Evolutionary conservation across 768 basidiomycete genomes (phyloP).

Genomic region (Neoboletus subvelutipes): DNA sequence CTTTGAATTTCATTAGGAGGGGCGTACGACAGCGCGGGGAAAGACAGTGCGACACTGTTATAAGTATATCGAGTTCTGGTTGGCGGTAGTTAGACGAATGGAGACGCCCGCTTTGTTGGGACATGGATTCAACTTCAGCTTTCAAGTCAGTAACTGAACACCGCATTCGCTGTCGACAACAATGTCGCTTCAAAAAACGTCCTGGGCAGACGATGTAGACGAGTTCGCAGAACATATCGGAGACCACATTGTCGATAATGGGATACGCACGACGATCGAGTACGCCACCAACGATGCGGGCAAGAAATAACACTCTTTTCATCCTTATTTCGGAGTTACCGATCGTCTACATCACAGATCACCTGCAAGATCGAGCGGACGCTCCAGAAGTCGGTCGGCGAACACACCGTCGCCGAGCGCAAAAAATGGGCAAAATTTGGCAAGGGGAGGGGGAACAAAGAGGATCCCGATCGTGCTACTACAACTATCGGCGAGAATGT

Average conservation of each 20-base stretch:
- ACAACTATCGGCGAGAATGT: conserved; percentile 86
- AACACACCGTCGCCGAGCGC: conserved; percentile 90
- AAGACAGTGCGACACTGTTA: too few relatives aligned
- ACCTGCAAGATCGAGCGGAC: conserved; percentile 86
- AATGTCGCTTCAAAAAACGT: conserved; percentile 52
- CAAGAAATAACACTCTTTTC: conserved; percentile 49
- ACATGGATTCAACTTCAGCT: too few relatives aligned
- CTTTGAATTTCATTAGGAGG: too few relatives aligned
- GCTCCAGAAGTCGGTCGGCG: conserved; percentile 89
- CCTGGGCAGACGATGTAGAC: conserved; percentile 88
- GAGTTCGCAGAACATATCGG: conserved; percentile 60
- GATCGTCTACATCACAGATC: conserved; percentile 48
- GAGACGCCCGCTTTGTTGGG: too few relatives aligned
- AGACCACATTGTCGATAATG: conserved; percentile 81
- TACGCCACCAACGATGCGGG: conserved; percentile 88
- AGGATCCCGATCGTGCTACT: conserved; percentile 91
- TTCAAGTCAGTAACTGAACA: too few relatives aligned
- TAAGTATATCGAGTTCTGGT: too few relatives aligned
- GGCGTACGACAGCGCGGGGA: too few relatives aligned
- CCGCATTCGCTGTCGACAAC: too few relatives aligned
- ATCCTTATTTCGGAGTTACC: neutral
- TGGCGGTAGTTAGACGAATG: too few relatives aligned
- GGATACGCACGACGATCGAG: conserved; percentile 79
- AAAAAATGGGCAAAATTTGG: conserved; percentile 96
- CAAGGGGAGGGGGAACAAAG: conserved; percentile 78